Evolutionary conservation across 1,139 yeast species (phyloP).

Genomic region (Zygosaccharomyces sapae): DNA sequence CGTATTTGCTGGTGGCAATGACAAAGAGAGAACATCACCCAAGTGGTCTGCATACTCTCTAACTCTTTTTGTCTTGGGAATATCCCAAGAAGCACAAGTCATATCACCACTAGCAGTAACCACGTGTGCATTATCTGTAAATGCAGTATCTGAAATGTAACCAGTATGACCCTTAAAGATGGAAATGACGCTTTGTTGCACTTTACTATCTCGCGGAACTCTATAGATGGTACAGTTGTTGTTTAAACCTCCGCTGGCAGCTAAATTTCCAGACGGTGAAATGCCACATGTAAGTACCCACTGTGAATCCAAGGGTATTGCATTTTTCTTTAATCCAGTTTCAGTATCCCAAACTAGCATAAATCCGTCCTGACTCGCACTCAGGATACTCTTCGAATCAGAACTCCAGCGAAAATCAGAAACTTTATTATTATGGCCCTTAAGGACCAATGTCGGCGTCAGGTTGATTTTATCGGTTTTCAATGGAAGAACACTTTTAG

Average conservation of each 20-base stretch:
- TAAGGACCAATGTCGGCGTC: slow-evolving; percentile 42
- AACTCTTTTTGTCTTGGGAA: slow-evolving; percentile 51
- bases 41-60: slow-evolving; percentile 67
- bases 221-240: slow-evolving; percentile 72
- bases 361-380: slow-evolving; percentile 86
- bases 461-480: slow-evolving; percentile 32
- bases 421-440: slow-evolving; percentile 76
- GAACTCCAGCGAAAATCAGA: slow-evolving; percentile 65
- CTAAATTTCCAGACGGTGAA: slow-evolving; percentile 59
- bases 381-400: slow-evolving; percentile 55
- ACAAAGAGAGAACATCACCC: slow-evolving; percentile 70
- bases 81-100: slow-evolving; percentile 80
- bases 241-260: slow-evolving; percentile 82
- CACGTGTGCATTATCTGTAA: slow-evolving; percentile 52
- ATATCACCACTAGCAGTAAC: slow-evolving; percentile 80
- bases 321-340: slow-evolving; percentile 67
- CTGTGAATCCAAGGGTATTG: slow-evolving; percentile 63
- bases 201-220: slow-evolving; percentile 36
- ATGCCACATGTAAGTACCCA: slow-evolving; percentile 78
- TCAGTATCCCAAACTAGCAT: slow-evolving; percentile 79
- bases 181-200: slow-evolving; percentile 47
- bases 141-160: slow-evolving; percentile 72
- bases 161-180: slow-evolving; percentile 77
- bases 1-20: slow-evolving; percentile 26
- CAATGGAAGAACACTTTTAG: slow-evolving; percentile 35